These are phyloP conservation scores for Bremia lactucae DNA, from an alignment of 352 stramenopile species.

Conservation along the genomic window DNA sequence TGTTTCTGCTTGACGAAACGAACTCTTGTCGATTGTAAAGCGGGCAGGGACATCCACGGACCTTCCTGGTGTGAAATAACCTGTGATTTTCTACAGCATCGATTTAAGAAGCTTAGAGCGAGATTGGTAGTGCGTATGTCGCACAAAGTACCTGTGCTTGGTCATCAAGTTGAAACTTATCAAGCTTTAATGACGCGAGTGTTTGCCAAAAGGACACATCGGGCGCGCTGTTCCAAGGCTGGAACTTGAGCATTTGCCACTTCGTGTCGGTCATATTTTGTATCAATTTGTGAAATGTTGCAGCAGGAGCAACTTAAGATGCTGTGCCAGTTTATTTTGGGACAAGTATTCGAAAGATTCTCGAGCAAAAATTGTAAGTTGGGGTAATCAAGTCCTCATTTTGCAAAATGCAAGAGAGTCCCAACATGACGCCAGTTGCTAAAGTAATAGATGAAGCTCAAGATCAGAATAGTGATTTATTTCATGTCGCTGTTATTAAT, in stretches of 20 bases:
- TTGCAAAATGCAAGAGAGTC: too few species aligned
- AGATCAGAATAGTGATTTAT: not conserved
- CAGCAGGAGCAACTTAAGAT: constrained; percentile 1
- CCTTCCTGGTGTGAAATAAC: constrained; percentile 56
- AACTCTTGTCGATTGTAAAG: constrained; percentile 64
- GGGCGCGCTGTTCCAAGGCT: constrained; percentile 70
- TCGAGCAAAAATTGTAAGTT: too few species aligned
- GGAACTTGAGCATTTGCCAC: constrained; percentile 59
- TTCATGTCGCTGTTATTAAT: constrained; percentile 5
- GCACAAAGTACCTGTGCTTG: constrained; percentile 30
- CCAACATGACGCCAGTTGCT: not conserved
- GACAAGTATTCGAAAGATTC: too few species aligned
- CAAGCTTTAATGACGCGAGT: constrained; percentile 65
- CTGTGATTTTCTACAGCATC: constrained; percentile 29
- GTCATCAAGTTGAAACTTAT: constrained; percentile 76
- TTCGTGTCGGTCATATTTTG: too few species aligned
- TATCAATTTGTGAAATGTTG: too few species aligned
- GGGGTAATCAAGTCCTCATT: too few species aligned
- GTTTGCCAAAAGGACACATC: constrained; percentile 81
- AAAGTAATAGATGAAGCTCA: constrained; percentile 2
- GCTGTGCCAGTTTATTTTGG: too few species aligned
- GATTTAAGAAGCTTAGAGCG: constrained; percentile 1
- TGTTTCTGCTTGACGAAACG: constrained; percentile 28
- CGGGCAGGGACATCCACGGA: constrained; percentile 50
- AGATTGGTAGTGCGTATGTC: not conserved